Evolutionary conservation across 2,329 filamentous ascomycete genomes (phyloP).

Genomic region (Sporothrix phasma): DNA sequence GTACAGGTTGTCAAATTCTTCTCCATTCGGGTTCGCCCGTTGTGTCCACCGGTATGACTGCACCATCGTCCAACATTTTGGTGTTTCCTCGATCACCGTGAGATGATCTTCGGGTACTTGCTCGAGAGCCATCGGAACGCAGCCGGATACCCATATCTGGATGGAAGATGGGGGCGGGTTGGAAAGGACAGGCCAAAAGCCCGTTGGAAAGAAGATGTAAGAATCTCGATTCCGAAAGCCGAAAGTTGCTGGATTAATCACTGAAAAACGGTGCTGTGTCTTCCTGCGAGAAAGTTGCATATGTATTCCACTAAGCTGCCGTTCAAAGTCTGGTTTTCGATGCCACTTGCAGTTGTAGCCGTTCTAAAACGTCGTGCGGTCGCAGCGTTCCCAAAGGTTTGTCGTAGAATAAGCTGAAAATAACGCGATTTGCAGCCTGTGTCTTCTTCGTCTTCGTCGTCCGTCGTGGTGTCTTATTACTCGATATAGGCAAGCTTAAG

Average conservation of each 20-base stretch:
- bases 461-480: too few relatives aligned
- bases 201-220: background rate
- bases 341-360: background rate
- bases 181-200: too few relatives aligned
- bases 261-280: too few relatives aligned
- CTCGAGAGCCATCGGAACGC: slow-evolving; percentile 93
- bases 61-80: slow-evolving; percentile 70
- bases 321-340: background rate
- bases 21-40: slow-evolving; percentile 89
- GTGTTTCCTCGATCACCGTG: slow-evolving; percentile 77
- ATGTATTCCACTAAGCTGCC: too few relatives aligned
- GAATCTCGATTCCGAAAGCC: too few relatives aligned
- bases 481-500: too few relatives aligned
- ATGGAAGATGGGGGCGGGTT: background rate
- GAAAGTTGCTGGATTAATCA: too few relatives aligned
- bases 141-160: slow-evolving; percentile 76
- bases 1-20: slow-evolving; percentile 96
- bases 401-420: background rate
- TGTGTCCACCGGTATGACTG: slow-evolving; percentile 73
- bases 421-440: background rate
- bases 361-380: background rate
- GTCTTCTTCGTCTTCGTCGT: background rate
- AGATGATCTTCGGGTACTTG: slow-evolving; percentile 97
- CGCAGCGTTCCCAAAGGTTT: background rate
- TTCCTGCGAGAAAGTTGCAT: too few relatives aligned